These are phyloP conservation scores for Cymbopogon citratus DNA, from an alignment of 176 grass and related monocot species.

Conservation along the genomic window DNA sequence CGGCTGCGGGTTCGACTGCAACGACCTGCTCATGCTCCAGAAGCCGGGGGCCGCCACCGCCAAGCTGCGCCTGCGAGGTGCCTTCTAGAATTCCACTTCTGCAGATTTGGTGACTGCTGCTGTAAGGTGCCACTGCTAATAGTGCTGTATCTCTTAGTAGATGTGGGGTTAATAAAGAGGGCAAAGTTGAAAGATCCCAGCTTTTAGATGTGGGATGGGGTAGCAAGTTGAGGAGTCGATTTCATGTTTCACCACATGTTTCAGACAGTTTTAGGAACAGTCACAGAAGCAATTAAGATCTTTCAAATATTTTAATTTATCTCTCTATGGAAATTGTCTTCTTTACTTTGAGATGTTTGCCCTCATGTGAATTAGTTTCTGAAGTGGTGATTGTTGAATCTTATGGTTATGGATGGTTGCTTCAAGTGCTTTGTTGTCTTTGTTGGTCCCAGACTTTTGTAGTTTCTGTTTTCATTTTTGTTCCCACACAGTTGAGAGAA, in stretches of 20 bases:
- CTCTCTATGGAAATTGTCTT: not conserved
- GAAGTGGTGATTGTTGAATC: not conserved
- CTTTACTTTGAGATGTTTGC: not conserved
- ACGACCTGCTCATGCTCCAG: slow-evolving; percentile 5
- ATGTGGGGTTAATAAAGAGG: slow-evolving; percentile 24
- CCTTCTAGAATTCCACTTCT: slow-evolving; percentile 30
- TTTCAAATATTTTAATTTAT: not conserved
- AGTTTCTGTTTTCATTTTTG: not conserved
- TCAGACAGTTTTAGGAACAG: slow-evolving; percentile 28
- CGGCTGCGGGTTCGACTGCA: slow-evolving; percentile 86
- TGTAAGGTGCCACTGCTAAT: not conserved
- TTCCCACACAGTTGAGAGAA: not conserved
- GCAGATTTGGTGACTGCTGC: not conserved
- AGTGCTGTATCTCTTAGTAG: slow-evolving; percentile 16
- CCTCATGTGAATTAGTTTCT: not conserved
- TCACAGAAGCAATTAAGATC: not conserved
- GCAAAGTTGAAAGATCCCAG: not conserved
- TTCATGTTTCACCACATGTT: slow-evolving; percentile 19
- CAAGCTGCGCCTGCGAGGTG: slow-evolving; percentile 42
- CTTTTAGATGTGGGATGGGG: slow-evolving; percentile 39
- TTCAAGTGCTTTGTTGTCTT: not conserved
- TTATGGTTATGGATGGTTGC: not conserved
- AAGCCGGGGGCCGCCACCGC: not conserved
- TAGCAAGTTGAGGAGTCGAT: slow-evolving; percentile 9
- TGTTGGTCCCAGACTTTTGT: not conserved